Evolutionary conservation across 805 yeast species (phyloP), one percentile per base, ranked within the genome.

Genomic region (Candida xyloterini): DNA sequence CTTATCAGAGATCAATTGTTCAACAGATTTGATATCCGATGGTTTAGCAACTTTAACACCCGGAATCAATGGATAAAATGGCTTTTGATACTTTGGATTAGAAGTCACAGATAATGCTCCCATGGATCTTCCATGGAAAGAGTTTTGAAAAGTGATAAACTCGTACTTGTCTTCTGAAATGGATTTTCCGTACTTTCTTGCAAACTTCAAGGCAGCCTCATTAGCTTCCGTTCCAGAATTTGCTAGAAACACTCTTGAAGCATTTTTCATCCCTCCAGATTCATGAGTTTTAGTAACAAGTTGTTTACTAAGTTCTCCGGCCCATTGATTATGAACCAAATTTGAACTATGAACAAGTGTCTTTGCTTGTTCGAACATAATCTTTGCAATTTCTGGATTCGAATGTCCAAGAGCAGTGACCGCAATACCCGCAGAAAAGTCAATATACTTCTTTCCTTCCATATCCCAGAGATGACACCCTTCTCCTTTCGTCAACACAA

Each of bases 381-480:
- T 76, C 39, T 82, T 67, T 6, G 95, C 75, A 26, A 93, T 74
- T 46, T 79, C 82, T 4, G 80, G 78, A 52, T 93, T 75, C 18
- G 89, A 70, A 58, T 93, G 98, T 2, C 99, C 99, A 47, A 93
- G 68, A 1, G 86, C 82, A n/a, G 96, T 91, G 11, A 93, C 99
- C 1, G 99, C 98, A 51, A 93, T 91, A 38, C 99, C 99, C 2
- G 97, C 89, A 1, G 91, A 81, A 64, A 93, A 91, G 59, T 93
- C 99, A 35, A 93, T 72, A 56, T 82, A 93, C 58, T 82, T 74
- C 27, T 78, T 72, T 44, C 84, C 83, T 52, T 86, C 88, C 34
- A 83, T 63, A 61, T 93, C 99, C 70, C 81, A 89, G 39, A 93
- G 60, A 38, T 70, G 70, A n/a, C 89, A 77, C 14, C 95, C 96